These are phyloP conservation scores for Tetradesmus lagerheimii DNA, from an alignment of 139 green algal species.

Conservation along the genomic window DNA sequence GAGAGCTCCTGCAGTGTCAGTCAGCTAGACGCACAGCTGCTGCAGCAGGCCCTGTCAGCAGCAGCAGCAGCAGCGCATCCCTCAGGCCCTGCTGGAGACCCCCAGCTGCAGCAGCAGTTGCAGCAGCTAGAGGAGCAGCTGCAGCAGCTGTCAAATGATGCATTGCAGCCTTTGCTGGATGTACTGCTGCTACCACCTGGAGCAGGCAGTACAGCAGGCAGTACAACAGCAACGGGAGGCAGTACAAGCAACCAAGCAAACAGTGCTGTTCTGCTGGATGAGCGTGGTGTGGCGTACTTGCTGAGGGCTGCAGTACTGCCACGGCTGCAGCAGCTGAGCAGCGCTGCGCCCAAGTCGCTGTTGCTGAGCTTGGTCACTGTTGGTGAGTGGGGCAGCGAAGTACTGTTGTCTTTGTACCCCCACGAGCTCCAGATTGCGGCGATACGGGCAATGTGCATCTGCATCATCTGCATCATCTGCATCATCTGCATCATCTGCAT, in stretches of 20 bases:
- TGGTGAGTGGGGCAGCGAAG: neutral
- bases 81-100: neutral
- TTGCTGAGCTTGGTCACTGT: neutral
- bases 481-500: too few species aligned
- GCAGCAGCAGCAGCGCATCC: neutral
- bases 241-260: neutral
- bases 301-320: neutral
- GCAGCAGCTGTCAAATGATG: conserved; percentile 8
- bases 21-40: neutral
- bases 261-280: neutral
- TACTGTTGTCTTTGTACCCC: neutral
- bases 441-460: too few species aligned
- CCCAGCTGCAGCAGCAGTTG: neutral
- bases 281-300: neutral
- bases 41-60: neutral
- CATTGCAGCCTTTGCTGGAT: neutral
- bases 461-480: too few species aligned
- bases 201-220: neutral
- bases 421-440: too few species aligned
- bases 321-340: conserved; percentile 20
- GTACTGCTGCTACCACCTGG: neutral
- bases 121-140: neutral
- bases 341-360: conserved; percentile 7
- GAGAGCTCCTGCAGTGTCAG: neutral
- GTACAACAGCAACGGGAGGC: neutral